Conservation (phyloP, 768 basidiomycete species). For the Termitomyces sp. region DNA sequence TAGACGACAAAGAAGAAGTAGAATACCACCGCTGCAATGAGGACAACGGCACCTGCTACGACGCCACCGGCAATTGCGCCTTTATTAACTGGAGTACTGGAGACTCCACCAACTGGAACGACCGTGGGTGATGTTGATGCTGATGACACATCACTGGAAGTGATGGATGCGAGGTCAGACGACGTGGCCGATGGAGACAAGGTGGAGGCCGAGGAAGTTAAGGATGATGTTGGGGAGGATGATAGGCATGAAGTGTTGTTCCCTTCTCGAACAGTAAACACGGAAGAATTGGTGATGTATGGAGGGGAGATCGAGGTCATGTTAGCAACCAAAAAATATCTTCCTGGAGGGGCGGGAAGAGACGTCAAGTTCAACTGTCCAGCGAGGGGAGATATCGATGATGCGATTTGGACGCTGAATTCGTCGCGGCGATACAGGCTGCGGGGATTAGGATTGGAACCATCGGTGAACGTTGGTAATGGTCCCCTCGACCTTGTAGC, state of each 20-base stretch:
- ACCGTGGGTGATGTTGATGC: conserved; percentile 11
- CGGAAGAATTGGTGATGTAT: conserved; percentile 16
- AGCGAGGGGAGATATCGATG: conserved; percentile 26
- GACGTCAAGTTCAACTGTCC: conserved; percentile 39
- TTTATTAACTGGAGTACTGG: conserved; percentile 29
- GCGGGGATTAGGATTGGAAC: not conserved
- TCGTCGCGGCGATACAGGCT: conserved; percentile 17
- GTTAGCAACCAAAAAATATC: conserved; percentile 39
- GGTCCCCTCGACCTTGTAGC: conserved; percentile 6
- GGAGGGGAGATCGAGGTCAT: conserved; percentile 20
- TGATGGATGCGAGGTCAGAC: conserved; percentile 19
- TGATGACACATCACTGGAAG: conserved; percentile 13
- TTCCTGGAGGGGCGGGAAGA: conserved; percentile 48
- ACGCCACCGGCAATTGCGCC: conserved; percentile 53
- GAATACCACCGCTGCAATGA: conserved; percentile 30
- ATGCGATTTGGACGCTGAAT: conserved; percentile 25
- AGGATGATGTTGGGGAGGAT: conserved; percentile 10
- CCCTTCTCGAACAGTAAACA: conserved; percentile 33
- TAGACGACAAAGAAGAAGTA: conserved; percentile 28
- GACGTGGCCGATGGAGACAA: conserved; percentile 11
- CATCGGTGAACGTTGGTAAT: conserved; percentile 6
- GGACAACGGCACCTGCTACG: conserved; percentile 43
- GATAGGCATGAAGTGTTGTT: conserved; percentile 34
- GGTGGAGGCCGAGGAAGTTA: conserved; percentile 14
- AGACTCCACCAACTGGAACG: conserved; percentile 22